A percentile compares a stretch with the other conserved stretches of the same genome.
These are phyloP conservation scores for Colletotrichum zoysiae DNA, from an alignment of 2,329 filamentous ascomycete species.

Conservation along the genomic window DNA sequence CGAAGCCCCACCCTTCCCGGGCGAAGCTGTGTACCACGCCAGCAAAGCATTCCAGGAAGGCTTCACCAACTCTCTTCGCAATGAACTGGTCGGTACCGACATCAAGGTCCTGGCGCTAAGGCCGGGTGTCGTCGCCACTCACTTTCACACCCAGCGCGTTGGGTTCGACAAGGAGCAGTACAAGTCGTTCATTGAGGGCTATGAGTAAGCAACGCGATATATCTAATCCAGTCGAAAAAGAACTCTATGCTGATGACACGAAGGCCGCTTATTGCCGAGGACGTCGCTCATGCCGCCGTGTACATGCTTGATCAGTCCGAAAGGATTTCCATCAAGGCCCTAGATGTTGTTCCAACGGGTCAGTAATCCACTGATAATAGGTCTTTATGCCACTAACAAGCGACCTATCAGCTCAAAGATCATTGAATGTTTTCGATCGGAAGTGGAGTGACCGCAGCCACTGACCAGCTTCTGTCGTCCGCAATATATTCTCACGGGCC, in stretches of 20 bases:
- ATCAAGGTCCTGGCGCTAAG: slow-evolving; percentile 61
- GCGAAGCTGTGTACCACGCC: slow-evolving; percentile 63
- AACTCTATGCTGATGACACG: not conserved
- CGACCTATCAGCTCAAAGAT: slow-evolving; percentile 45
- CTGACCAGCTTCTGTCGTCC: not conserved
- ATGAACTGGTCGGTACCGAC: slow-evolving; percentile 59
- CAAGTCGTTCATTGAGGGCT: slow-evolving; percentile 59
- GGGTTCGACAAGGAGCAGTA: slow-evolving; percentile 57
- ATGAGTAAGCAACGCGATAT: slow-evolving; percentile 45
- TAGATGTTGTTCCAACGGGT: slow-evolving; percentile 60
- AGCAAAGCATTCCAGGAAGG: slow-evolving; percentile 61
- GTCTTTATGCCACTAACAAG: not conserved
- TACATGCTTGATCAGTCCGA: slow-evolving; percentile 58
- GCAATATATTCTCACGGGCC: no score
- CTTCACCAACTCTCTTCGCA: slow-evolving; percentile 62
- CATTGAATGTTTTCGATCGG: slow-evolving; percentile 50
- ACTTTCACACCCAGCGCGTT: slow-evolving; percentile 62
- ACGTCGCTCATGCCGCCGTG: slow-evolving; percentile 57
- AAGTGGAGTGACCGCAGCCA: slow-evolving; percentile 45
- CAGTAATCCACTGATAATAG: not conserved
- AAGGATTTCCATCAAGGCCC: slow-evolving; percentile 55
- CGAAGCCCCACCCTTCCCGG: slow-evolving; percentile 61
- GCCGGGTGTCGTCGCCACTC: slow-evolving; percentile 61
- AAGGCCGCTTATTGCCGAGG: slow-evolving; percentile 45
- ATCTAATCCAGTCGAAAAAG: no score